Conservation (phyloP, 192 early-diverging fungal genomes). For the Dimargaris cristalligena region DNA sequence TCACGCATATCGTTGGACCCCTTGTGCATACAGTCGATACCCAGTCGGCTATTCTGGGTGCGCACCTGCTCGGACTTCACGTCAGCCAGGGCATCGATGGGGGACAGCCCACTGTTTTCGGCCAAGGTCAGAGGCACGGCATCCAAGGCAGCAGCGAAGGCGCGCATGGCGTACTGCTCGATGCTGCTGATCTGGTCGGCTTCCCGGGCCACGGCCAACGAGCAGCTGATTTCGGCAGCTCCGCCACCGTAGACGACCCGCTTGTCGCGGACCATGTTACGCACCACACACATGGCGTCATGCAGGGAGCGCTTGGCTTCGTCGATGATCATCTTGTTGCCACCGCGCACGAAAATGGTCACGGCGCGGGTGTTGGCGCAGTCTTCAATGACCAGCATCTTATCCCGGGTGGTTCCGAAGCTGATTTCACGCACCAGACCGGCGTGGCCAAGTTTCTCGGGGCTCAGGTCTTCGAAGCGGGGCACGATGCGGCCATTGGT, state of each 20-base stretch:
- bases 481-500: slow-evolving; percentile 99
- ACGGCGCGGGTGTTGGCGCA: slow-evolving; percentile 98
- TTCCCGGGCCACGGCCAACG: slow-evolving; percentile 80
- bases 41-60: slow-evolving; percentile 73
- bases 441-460: slow-evolving; percentile 81
- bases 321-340: slow-evolving; percentile 99
- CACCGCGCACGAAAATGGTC: slow-evolving; percentile 91
- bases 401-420: slow-evolving; percentile 96
- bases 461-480: slow-evolving; percentile 87
- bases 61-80: slow-evolving; percentile 87
- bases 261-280: slow-evolving; percentile 92
- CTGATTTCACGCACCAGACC: slow-evolving; percentile 87
- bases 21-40: slow-evolving; percentile 88
- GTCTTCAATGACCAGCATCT: slow-evolving; percentile 98
- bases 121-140: slow-evolving; percentile 83
- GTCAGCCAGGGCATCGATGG: slow-evolving; percentile 90
- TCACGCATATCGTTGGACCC: slow-evolving; percentile 95
- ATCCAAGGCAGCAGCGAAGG: slow-evolving; percentile 92
- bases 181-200: slow-evolving; percentile 79
- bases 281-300: slow-evolving; percentile 98
- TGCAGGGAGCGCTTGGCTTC: slow-evolving; percentile 96
- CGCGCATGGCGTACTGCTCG: slow-evolving; percentile 99
- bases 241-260: slow-evolving; percentile 99
- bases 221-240: slow-evolving; percentile 90
- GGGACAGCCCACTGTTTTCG: slow-evolving; percentile 92